A percentile compares a stretch with the other conserved stretches of the same genome.
These are phyloP conservation scores for Paraphoma sp. DNA, from an alignment of 2,329 filamentous ascomycete genomes.

Conservation along the genomic window DNA sequence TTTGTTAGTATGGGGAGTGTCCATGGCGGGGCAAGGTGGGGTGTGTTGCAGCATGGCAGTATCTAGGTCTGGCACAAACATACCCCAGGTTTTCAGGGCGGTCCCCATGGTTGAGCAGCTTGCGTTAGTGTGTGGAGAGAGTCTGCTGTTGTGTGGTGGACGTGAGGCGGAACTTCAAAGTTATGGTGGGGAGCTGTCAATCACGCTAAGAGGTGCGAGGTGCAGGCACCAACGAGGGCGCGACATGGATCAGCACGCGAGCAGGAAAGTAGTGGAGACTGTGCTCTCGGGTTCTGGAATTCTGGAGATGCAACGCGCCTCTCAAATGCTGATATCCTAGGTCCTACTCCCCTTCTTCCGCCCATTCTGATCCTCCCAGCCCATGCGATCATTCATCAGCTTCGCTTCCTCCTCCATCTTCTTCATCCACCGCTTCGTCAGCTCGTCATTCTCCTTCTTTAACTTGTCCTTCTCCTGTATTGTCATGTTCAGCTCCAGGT, in stretches of 20 bases:
- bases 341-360: conserved; percentile 13
- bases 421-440: conserved; percentile 91
- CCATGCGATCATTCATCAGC: conserved; percentile 71
- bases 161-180: conserved; percentile 16
- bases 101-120: conserved; percentile 36
- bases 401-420: conserved; percentile 86
- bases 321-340: conserved; percentile 1
- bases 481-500: conserved; percentile 85
- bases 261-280: background rate
- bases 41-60: background rate
- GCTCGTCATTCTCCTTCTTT: conserved; percentile 82
- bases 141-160: conserved; percentile 13
- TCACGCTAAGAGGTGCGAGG: conserved; percentile 28
- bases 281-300: background rate
- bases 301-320: background rate
- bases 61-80: conserved; percentile 5
- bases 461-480: conserved; percentile 77
- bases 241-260: background rate
- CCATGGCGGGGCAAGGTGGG: conserved; percentile 15
- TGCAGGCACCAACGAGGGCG: conserved; percentile 30
- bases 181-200: conserved; percentile 32
- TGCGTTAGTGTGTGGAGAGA: conserved; percentile 8
- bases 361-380: conserved; percentile 31
- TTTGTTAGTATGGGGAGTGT: conserved; percentile 18
- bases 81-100: conserved; percentile 48